Evolutionary conservation across 371 early-diverging fungal genomes (phyloP).

Genomic region (Basidiobolus heterosporus): DNA sequence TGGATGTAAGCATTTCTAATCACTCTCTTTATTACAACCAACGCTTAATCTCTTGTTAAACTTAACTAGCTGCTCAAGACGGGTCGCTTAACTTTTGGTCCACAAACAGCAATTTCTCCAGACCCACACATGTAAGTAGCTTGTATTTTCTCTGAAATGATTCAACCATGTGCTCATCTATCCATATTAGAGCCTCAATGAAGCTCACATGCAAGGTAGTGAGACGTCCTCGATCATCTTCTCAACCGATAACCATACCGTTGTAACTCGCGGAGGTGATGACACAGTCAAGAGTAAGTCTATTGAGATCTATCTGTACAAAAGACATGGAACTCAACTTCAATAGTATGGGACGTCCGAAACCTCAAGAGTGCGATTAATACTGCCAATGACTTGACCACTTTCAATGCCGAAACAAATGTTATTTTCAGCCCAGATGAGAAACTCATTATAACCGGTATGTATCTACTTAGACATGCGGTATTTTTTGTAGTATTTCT

Average conservation of each 20-base stretch:
- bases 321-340: not conserved
- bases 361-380: conserved; percentile 47
- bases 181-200: conserved; percentile 24
- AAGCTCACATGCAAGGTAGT: conserved; percentile 51
- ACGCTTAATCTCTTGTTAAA: too few species aligned
- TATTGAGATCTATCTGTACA: not conserved
- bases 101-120: conserved; percentile 22
- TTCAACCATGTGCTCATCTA: not conserved
- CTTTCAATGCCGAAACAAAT: conserved; percentile 63
- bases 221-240: conserved; percentile 54
- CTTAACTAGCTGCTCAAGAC: conserved; percentile 25
- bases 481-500: not conserved
- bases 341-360: conserved; percentile 75
- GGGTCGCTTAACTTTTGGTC: conserved; percentile 49
- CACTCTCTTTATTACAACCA: too few species aligned
- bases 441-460: conserved; percentile 45
- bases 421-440: conserved; percentile 80
- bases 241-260: conserved; percentile 35
- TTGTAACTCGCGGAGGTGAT: conserved; percentile 68
- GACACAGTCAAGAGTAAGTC: conserved; percentile 64
- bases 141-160: not conserved
- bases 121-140: conserved; percentile 25
- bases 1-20: conserved; percentile 21
- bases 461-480: too few species aligned
- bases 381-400: conserved; percentile 32